A percentile compares a stretch with the other conserved stretches of the same genome.
These are phyloP conservation scores for Diplodia sapinea DNA, from an alignment of 2,329 filamentous ascomycete species.

Conservation along the genomic window DNA sequence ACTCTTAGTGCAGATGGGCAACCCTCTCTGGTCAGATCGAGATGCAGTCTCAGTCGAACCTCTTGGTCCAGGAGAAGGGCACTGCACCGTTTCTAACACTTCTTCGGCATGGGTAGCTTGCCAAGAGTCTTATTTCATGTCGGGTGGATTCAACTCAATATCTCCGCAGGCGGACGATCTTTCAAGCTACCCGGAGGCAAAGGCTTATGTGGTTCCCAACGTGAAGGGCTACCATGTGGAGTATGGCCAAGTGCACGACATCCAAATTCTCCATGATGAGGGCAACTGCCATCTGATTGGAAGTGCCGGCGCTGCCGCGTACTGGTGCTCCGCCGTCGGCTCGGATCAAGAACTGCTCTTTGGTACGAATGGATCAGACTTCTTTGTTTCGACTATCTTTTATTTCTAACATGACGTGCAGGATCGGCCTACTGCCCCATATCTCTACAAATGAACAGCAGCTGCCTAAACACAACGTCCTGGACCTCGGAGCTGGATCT, in stretches of 20 bases:
- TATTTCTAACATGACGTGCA: background rate
- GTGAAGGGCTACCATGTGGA: conserved; percentile 24
- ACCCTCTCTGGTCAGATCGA: conserved; percentile 13
- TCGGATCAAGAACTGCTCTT: conserved; percentile 21
- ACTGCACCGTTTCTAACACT: conserved; percentile 1
- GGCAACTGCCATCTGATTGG: conserved; percentile 18
- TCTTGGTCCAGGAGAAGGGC: conserved; percentile 1
- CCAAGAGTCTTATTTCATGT: conserved; percentile 24
- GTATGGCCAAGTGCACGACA: conserved; percentile 14
- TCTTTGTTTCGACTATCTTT: background rate
- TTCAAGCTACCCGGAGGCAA: conserved; percentile 9
- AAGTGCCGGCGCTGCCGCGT: conserved; percentile 8
- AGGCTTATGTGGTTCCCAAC: conserved; percentile 15
- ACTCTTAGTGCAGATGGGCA: conserved; percentile 19
- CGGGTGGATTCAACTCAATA: conserved; percentile 17
- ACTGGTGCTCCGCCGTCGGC: conserved; percentile 14
- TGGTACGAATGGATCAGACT: background rate
- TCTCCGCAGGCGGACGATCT: conserved; percentile 26
- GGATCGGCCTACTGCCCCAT: conserved; percentile 21
- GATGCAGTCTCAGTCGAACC: conserved; percentile 7
- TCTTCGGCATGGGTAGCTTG: conserved; percentile 15
- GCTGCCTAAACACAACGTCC: conserved; percentile 2
- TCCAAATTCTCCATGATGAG: conserved; percentile 6
- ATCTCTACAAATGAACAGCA: conserved; percentile 4
- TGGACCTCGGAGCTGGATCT: conserved; percentile 13